A percentile compares a stretch with the other conserved stretches of the same genome.
Conservation (phyloP, 2,329 filamentous ascomycete genomes). For the Botrytis medusae region DNA sequence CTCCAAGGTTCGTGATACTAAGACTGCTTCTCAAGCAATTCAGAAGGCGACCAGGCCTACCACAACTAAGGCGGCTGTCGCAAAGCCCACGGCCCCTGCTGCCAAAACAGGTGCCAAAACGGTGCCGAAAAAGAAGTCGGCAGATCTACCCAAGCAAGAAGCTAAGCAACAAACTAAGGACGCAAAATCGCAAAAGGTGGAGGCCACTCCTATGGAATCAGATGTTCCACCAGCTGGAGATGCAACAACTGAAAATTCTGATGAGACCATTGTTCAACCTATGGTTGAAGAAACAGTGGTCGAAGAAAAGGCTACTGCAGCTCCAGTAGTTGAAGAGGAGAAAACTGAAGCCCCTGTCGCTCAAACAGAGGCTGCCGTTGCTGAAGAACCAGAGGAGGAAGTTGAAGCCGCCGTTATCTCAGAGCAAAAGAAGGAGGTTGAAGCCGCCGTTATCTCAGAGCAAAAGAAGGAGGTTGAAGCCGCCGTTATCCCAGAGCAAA, state of each 20-base stretch:
- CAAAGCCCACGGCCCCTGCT: slow-evolving; percentile 22
- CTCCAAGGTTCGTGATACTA: slow-evolving; percentile 28
- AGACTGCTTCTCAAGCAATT: slow-evolving; percentile 21
- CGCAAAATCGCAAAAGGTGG: slow-evolving; percentile 25
- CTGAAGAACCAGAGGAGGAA: slow-evolving; percentile 8
- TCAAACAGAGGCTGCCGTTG: not conserved
- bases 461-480: not conserved
- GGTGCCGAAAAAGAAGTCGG: slow-evolving; percentile 24
- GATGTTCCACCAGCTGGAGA: slow-evolving; percentile 28
- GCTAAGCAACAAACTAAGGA: slow-evolving; percentile 16
- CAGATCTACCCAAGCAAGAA: slow-evolving; percentile 27
- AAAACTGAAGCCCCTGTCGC: not conserved
- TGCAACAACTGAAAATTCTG: slow-evolving; percentile 22
- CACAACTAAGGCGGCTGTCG: slow-evolving; percentile 8
- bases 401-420: not conserved
- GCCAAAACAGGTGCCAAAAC: slow-evolving; percentile 20
- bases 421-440: slow-evolving; percentile 8
- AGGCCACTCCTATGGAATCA: slow-evolving; percentile 30
- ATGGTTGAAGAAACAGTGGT: slow-evolving; percentile 11
- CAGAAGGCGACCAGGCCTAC: slow-evolving; percentile 22
- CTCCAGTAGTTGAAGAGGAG: slow-evolving; percentile 9
- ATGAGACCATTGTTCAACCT: slow-evolving; percentile 14
- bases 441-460: not conserved
- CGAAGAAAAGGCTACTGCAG: not conserved
- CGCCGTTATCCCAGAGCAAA: not conserved